Evolutionary conservation across 441 rosid species (phyloP), one percentile per base, ranked within the genome.

Genomic region (Eruca vesicaria): DNA sequence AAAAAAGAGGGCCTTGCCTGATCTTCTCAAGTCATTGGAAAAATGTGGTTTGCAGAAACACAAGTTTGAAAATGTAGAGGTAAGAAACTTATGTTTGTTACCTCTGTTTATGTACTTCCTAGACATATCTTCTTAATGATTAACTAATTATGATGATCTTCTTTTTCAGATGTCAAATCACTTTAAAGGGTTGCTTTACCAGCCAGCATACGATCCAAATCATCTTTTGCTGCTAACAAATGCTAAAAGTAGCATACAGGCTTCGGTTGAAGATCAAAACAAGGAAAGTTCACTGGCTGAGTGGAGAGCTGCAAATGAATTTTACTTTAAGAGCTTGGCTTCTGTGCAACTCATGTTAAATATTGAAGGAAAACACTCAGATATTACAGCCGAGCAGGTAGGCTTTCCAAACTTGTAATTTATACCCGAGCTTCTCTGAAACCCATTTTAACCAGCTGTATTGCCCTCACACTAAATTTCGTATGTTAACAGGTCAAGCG

Each of bases 341-440:
- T 85, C 98, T 9, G 88, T 92, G 79, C 92, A 88, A 84, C 82
- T 88, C 71, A 67, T 94, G 84, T 91, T 81, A 66, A 86, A 79
- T 65, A 81, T 86, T 79, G 85, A 90, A 66, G 79, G 86, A 81
- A 90, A 86, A 78, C 92, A 84, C 75, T 83, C 83, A 29, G 98
- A 96, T 88, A 78, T 96, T 79, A 83, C 91, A 61, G 75, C 84
- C 68, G 97, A 94, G 73, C 95, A 90, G 98, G 99, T 92, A 84
- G 29, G 29, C 59, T 59, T 72, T 55, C 20, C 16, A 43, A 48
- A 31, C 72, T 62, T 53, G 65, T 63, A 70, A 62, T n/a, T 53
- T 21, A 15, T 55, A 35, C 52, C 3, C 55, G 58, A 57, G 63
- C 32, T 73, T 78, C 68, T 45, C 36, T 23, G 68, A 35, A 50